Evolutionary conservation across 2,329 filamentous ascomycete genomes (phyloP).

Genomic region (Pseudopithomyces chartarum): DNA sequence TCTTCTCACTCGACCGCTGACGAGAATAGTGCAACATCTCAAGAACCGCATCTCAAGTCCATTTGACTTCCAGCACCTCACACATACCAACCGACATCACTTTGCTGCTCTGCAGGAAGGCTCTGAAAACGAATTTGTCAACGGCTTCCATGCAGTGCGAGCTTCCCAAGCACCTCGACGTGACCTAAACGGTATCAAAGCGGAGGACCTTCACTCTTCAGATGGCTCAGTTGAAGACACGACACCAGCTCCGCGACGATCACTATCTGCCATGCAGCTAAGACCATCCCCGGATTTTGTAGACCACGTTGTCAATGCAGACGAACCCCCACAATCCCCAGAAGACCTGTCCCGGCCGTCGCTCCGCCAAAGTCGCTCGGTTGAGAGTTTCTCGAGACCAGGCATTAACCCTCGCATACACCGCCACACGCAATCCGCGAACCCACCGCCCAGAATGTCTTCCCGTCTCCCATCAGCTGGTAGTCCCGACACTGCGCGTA

Average conservation of each 20-base stretch:
- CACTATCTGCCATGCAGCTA: slow-evolving; percentile 20
- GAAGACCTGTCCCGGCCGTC: slow-evolving; percentile 17
- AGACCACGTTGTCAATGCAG: slow-evolving; percentile 7
- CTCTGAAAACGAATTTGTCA: slow-evolving; percentile 57
- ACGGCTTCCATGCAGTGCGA: slow-evolving; percentile 59
- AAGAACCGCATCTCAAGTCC: slow-evolving; percentile 61
- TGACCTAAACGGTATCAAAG: slow-evolving; percentile 58
- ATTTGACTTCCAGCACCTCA: slow-evolving; percentile 68
- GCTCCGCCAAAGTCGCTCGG: slow-evolving; percentile 40
- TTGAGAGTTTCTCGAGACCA: slow-evolving; percentile 63
- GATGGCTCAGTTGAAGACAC: slow-evolving; percentile 35
- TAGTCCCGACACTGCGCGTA: slow-evolving; percentile 22
- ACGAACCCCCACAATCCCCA: slow-evolving; percentile 14
- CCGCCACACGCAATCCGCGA: slow-evolving; percentile 45
- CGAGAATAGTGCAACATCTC: slow-evolving; percentile 25
- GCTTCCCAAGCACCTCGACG: slow-evolving; percentile 57
- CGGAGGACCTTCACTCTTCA: slow-evolving; percentile 49
- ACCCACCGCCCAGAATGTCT: slow-evolving; percentile 47
- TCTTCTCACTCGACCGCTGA: slow-evolving; percentile 12
- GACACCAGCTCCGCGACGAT: slow-evolving; percentile 18
- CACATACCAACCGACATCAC: slow-evolving; percentile 62
- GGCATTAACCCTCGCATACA: slow-evolving; percentile 49
- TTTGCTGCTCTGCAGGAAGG: slow-evolving; percentile 58
- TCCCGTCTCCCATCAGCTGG: slow-evolving; percentile 33
- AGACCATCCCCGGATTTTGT: slow-evolving; percentile 23